Percentiles rank a stretch among this genome's conserved stretches.
These are phyloP conservation scores for Arthrocladium fulminans DNA, from an alignment of 2,329 filamentous ascomycete species.

Conservation along the genomic window DNA sequence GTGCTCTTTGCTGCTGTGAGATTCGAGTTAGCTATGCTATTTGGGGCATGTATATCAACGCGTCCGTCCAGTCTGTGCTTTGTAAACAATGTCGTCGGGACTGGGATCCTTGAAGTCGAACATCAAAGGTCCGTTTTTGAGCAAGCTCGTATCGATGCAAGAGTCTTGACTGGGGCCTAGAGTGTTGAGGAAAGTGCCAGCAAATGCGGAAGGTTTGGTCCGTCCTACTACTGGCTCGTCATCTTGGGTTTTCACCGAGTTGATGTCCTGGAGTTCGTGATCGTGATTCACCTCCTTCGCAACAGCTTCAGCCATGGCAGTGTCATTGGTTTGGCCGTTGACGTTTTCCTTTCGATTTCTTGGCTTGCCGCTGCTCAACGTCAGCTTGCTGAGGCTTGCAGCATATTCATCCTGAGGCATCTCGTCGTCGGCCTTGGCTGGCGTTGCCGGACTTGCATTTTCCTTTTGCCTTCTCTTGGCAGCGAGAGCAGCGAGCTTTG, in stretches of 20 bases:
- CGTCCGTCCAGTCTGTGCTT: conserved; percentile 77
- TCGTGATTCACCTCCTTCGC: neutral
- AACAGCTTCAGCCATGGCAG: neutral
- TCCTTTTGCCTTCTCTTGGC: conserved; percentile 69
- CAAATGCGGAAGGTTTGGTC: conserved; percentile 17
- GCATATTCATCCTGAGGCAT: conserved; percentile 16
- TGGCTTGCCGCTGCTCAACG: conserved; percentile 19
- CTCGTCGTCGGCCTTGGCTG: conserved; percentile 9
- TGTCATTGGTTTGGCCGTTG: neutral
- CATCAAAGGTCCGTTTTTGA: conserved; percentile 25
- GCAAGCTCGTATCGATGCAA: conserved; percentile 26
- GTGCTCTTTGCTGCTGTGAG: conserved; percentile 26
- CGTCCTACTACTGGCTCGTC: conserved; percentile 9
- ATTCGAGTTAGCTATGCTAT: conserved; percentile 29
- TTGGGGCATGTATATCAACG: conserved; percentile 25
- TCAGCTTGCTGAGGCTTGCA: conserved; percentile 18
- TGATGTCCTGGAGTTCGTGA: neutral
- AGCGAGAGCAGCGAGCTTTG: conserved; percentile 84
- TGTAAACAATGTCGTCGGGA: conserved; percentile 80
- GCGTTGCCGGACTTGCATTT: conserved; percentile 46
- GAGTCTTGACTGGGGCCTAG: neutral
- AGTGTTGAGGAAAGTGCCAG: conserved; percentile 20
- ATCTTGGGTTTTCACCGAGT: neutral
- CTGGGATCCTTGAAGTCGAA: conserved; percentile 72
- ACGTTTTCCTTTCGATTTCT: neutral